A percentile compares a stretch with the other conserved stretches of the same genome.
phyloP scores from a whole-genome alignment of 352 stramenopile genomes.

The Thraustotheca clavata region DNA sequence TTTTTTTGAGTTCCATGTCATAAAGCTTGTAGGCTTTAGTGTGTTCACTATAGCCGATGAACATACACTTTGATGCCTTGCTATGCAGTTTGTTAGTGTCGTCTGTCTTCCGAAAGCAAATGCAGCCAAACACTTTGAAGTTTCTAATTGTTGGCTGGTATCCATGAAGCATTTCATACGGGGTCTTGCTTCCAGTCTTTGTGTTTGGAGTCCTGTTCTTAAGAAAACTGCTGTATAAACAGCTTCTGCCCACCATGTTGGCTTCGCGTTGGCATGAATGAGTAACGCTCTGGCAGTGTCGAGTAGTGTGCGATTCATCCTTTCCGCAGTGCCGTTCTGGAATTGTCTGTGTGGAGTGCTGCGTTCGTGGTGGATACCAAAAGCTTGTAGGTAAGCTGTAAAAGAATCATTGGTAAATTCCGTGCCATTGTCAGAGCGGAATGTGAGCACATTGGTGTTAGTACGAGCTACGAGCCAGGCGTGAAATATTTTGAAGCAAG shows the following conservation, averaged over 20 bases:
- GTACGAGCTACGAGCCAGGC: conserved; percentile 15
- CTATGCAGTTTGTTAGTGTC: conserved; percentile 18
- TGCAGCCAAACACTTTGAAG: conserved; percentile 12
- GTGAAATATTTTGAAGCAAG: conserved; percentile 14
- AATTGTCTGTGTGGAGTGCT: conserved; percentile 14
- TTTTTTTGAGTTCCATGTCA: conserved; percentile 4
- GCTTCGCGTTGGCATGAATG: conserved; percentile 1
- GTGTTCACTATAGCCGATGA: conserved; percentile 24
- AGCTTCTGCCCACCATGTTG: neutral
- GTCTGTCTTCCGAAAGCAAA: neutral
- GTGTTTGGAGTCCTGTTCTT: conserved; percentile 3
- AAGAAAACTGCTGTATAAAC: neutral
- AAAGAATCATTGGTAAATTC: conserved; percentile 23
- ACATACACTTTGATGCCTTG: conserved; percentile 24
- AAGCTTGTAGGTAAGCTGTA: neutral
- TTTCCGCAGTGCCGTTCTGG: conserved; percentile 24
- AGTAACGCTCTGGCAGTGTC: conserved; percentile 21
- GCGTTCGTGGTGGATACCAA: conserved; percentile 23
- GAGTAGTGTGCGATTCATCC: conserved; percentile 24
- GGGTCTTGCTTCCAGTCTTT: conserved; percentile 1
- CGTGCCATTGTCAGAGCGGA: conserved; percentile 25
- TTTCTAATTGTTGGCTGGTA: neutral
- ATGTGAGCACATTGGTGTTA: conserved; percentile 4
- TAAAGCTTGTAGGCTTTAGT: conserved; percentile 24
- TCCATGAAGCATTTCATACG: neutral